Percentiles rank a stretch among this genome's conserved stretches.
Conservation (phyloP, 2,329 filamentous ascomycete genomes). For the Xylaria hypoxylon region DNA sequence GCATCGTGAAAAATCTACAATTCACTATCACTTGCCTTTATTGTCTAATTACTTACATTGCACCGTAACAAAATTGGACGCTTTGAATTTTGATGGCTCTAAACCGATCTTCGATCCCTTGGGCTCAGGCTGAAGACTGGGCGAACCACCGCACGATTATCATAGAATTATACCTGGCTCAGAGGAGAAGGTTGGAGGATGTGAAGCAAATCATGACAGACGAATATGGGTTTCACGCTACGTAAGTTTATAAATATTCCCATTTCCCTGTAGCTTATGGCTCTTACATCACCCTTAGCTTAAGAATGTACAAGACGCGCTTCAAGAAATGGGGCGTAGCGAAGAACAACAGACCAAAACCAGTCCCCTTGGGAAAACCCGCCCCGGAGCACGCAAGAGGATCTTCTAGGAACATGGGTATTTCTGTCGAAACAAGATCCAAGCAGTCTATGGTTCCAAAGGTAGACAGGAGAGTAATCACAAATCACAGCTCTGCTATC, state of each 20-base stretch:
- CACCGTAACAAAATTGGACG: too few species aligned
- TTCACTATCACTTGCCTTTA: too few species aligned
- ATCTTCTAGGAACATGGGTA: not conserved
- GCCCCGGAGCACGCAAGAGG: not conserved
- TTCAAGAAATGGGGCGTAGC: constrained; percentile 27
- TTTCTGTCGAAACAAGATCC: not conserved
- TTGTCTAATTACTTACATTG: too few species aligned
- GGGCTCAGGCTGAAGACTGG: constrained; percentile 23
- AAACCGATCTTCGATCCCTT: not conserved
- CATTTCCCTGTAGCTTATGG: too few species aligned
- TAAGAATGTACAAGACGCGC: constrained; percentile 25
- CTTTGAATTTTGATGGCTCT: too few species aligned
- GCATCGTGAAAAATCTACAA: too few species aligned
- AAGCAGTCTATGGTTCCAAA: not conserved
- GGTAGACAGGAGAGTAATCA: not conserved
- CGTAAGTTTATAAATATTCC: constrained; percentile 3
- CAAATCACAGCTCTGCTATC: not conserved
- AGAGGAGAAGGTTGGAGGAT: not conserved
- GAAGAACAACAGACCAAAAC: constrained; percentile 1
- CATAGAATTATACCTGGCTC: constrained; percentile 15
- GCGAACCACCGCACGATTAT: constrained; percentile 10
- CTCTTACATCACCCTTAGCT: not conserved
- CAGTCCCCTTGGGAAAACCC: not conserved
- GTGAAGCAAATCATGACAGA: constrained; percentile 9
- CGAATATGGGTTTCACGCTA: constrained; percentile 14